Evolutionary conservation across 1,284 basidiomycete genomes (phyloP), one percentile per base, ranked within the genome.

Genomic region (Ustilago shanxiensis): DNA sequence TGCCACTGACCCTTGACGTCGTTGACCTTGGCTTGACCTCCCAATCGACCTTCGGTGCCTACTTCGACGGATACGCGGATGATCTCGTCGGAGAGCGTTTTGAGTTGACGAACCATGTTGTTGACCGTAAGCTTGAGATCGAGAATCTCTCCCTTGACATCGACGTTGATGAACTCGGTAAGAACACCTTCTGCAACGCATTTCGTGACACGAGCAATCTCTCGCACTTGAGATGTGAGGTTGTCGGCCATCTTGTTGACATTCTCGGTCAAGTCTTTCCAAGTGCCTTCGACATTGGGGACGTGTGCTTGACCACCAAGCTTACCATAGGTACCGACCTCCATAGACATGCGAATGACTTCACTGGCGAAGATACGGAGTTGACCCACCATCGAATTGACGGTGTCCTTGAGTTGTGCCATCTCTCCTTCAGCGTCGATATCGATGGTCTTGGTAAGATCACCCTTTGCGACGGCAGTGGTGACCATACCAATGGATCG

Each of bases 111-210:
- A 35, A 76, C 84, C 85, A 86, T 86, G 73, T 86, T 85, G 74
- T 86, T 86, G 67, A 86, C 85, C 9, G 85, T 86, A 39, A 87
- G 87, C 84, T 90, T 98, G 86, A 98, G 88, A 79, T 98, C 95
- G 9, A 97, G 89, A 90, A 99, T 98, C 88, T 98, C 96, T 69
- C 96, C 95, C 86, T 95, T 93, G 26, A 96, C 95, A 83, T 98
- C 95, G 74, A 98, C 95, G 74, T 94, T 92, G 86, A 98, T 94
- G 49, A 92, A 92, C 87, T 95, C 93, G 77, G 89, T 91, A 57
- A 98, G 88, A 83, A 98, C 94, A 61, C 97, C 97, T 71, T 92
- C 89, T 1, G 97, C 96, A 76, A 99, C 96, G 49, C 85, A 86
- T 50, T 86, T 86, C 29, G 85, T 86, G 20, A 86, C 85, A n/a